Evolutionary conservation across 2,329 filamentous ascomycete genomes (phyloP), one percentile per base, ranked within the genome.

Genomic region (Plectosphaerella plurivora): DNA sequence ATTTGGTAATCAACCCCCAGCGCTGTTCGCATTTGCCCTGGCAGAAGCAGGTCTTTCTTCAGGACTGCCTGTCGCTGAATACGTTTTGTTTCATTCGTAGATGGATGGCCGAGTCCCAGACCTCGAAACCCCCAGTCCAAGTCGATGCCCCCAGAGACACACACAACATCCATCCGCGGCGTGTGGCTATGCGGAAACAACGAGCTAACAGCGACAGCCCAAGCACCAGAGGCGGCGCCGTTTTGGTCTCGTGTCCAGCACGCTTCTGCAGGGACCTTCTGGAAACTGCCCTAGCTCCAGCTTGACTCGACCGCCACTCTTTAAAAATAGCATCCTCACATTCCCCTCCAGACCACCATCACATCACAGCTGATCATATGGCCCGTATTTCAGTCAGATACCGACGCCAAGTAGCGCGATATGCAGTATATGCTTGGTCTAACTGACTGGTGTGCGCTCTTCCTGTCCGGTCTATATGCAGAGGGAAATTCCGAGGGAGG

Each of bases 401-500:
- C 16, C 41, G n/a, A 44, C n/a, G n/a, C 10, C 5, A 20, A 44
- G 18, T 22, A 22, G 18, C 41, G 16, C 6, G 41, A 6, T 18
- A 44, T 12, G 37, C 41, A 20, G 16, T 44, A 8, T 18, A 44
- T 44, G 10, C n/a, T 12, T 44, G n/a, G 22, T 44, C 41, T 57
- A 57, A 53, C 46, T 50, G 53, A 12, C 53, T 55, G 28, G 41
- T 16, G 50, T 33, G 57, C 59, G 55, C 60, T 60, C 62, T 63
- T 61, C 61, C 60, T 61, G 59, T 60, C 59, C 64, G 41, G 59
- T 62, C 64, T 67, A 67, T 67, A 66, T 67, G 63, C 65, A 61
- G 65, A 55, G 58, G 51, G 57, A 55, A 57, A 50, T 52, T 33
- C 16, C 41, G 41, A 20, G 41, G 41, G 10, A 18, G 41, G n/a